Base-by-base conservation (phyloP, 208 protist genomes). In the Phytomonas francai region DNA sequence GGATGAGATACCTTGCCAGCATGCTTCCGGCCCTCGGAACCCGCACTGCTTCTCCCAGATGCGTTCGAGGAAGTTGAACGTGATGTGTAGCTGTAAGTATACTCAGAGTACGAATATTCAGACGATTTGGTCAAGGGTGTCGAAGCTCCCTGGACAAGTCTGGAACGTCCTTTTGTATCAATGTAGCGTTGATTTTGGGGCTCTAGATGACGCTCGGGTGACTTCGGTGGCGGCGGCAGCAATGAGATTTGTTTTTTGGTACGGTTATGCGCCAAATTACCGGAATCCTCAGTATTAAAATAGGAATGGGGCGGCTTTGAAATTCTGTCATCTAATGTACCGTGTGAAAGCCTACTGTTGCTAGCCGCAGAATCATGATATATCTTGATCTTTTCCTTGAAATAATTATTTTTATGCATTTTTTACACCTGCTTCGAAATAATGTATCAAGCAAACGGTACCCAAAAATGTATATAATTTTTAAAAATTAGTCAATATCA, bases 21-120 rank as follows among this genome's bases (percentile, higher is more conserved):
- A 45, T 11, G 39, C 39, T 2, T 14, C 9, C 11, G 12, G 6
- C 39, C 39, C 39, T 45, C 12, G 49, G 56, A 45, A 39, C 54
- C 59, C 16, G 30, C 33, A 39, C 63, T 78, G 71, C 59, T 62
- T 70, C 65, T 66, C 69, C 70, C 68, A 59, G 28, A 65, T 32
- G 62, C 59, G 34, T 25, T 56, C 16, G 49, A 67, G 32, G 32
- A 42, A 31, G 36, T 51, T 14, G 39, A 45, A 25, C 7, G 54
- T 60, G 64, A 64, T 54, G 45, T 72, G 36, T 36, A 66, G 59
- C 65, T 75, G 31, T 36, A 31, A 8, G n/a, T 49, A 25, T 62
- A 59, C 33, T 68, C 42, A 22, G 59, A 76, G 61, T 68, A 33
- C 12, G 57, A 65, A 27, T 22, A 45, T 3, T 59, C 68, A 31